Evolutionary conservation across 2,329 filamentous ascomycete genomes (phyloP), one percentile per base, ranked within the genome.

Genomic region (Dactylellina sp.): DNA sequence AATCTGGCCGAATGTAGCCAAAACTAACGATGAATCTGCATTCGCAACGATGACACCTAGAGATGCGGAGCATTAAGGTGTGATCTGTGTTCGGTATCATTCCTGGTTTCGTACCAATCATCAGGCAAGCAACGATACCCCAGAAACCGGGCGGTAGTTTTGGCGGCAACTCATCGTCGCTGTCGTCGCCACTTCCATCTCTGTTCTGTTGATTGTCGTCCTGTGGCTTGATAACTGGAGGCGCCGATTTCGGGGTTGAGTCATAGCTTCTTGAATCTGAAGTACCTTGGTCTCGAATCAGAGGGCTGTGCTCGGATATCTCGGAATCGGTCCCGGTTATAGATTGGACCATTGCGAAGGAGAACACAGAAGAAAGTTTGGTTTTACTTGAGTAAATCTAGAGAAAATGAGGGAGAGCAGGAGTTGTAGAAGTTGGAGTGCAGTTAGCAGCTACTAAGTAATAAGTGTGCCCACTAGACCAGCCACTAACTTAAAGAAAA

Each of bases 31-130:
- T 0, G 82, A 81, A 78, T 92, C 90, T 12, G 86, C 85, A 64
- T 89, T 88, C 3, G 86, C 85, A 14, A 90, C 85, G 76, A 92
- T 90, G n/a, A 89, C 86, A 6, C 86, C 87, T 83, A 52, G 9
- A 6, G 12, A 49, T 47, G 24, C 63, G 24, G n/a, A 22, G 7
- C 11, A 39, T 49, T 20, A 44, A 44, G 12, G 40, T 16, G 22
- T 22, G 12, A 55, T 32, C 6, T 39, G 25, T 28, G 9, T 18
- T 16, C 35, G 39, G n/a, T 3, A 16, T 7, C 18, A 49, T 22
- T 22, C 28, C 44, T 5, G 1, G 24, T 9, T 22, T 4, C 39
- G 20, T 37, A 74, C 70, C 70, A 46, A 74, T 74, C 24, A 74
- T 35, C 12, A 74, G 53, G 39, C 70, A 66, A 11, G 70, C 70